Base-by-base conservation (phyloP, 148 eudicot genomes). In the Vaccinium corymbosum region DNA sequence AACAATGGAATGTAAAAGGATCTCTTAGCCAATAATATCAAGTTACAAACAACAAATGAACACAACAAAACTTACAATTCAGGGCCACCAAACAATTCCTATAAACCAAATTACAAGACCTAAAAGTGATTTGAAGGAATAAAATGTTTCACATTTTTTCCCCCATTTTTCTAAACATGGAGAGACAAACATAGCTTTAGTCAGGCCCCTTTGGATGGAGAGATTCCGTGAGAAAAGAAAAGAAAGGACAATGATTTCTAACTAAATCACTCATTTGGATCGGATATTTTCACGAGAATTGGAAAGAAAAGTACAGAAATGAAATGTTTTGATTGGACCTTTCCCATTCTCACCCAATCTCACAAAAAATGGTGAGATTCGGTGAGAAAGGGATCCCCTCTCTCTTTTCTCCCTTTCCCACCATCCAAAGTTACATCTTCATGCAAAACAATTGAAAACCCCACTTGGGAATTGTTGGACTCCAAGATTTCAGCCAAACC, bases 401-500 rank as follows among this genome's bases (percentile, higher is more conserved):
- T 35, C 38, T 35, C 38, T 35, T 35, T 2, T 35, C 38, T 35
- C 38, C 38, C 38, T 35, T 35, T 35, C 38, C 2, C 46, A 42
- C 46, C 46, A 3, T 42, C 57, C 70, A 80, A 76, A 17, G 38
- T 35, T 35, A 35, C 38, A 49, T 76, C 32, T 49, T 20, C 27
- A 76, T 48, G 32, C 27, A 49, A 42, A 42, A 49, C 79, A 76
- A 48, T 25, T 25, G 32, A 29, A 12, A 76, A 16, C 38, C 61
- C 42, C 80, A 78, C 56, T 76, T 27, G 42, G 17, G 38, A 59
- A 51, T 78, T 51, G 61, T 78, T 51, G 80, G 61, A 52, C 46
- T 78, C 42, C 80, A 51, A 52, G 61, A 49, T 49, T 49, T 49
- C 16, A 77, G 38, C 80, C 80, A 77, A 53, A 51, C 9, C 38